Percentiles rank a stretch among this genome's conserved stretches.
These are phyloP conservation scores for Daldinia childiae DNA, from an alignment of 495 filamentous ascomycete genomes.

Conservation along the genomic window DNA sequence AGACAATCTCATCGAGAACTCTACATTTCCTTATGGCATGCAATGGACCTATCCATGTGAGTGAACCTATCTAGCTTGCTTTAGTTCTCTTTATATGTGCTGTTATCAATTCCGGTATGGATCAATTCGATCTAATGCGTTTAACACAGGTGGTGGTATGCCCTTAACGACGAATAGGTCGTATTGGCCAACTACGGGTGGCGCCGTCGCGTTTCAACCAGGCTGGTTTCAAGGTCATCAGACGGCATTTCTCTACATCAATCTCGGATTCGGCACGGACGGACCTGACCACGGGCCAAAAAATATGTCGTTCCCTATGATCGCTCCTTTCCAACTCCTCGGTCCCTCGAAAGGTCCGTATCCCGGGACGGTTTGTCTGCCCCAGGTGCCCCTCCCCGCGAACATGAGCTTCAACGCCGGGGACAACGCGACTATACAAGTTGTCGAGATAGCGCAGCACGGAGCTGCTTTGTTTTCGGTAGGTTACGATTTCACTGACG, in stretches of 20 bases:
- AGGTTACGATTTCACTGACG: constrained; percentile 49
- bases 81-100: not conserved
- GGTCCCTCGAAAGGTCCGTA: constrained; percentile 85
- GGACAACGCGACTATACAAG: constrained; percentile 93
- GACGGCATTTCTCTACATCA: constrained; percentile 89
- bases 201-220: constrained; percentile 86
- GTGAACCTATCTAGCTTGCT: constrained; percentile 42
- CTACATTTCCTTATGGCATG: constrained; percentile 89
- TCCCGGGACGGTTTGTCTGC: constrained; percentile 86
- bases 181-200: constrained; percentile 88
- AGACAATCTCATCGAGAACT: constrained; percentile 87
- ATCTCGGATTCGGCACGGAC: constrained; percentile 84
- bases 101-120: not conserved
- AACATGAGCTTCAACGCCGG: constrained; percentile 77
- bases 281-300: constrained; percentile 65
- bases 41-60: constrained; percentile 99
- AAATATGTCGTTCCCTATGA: constrained; percentile 91
- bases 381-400: constrained; percentile 85
- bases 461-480: constrained; percentile 93
- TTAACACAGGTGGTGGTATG: constrained; percentile 81
- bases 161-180: constrained; percentile 82
- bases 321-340: constrained; percentile 83
- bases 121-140: not conserved
- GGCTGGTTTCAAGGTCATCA: constrained; percentile 94
- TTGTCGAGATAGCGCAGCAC: constrained; percentile 88